Conservation (phyloP, 345 rosid genomes). For the Brassica carinata region DNA sequence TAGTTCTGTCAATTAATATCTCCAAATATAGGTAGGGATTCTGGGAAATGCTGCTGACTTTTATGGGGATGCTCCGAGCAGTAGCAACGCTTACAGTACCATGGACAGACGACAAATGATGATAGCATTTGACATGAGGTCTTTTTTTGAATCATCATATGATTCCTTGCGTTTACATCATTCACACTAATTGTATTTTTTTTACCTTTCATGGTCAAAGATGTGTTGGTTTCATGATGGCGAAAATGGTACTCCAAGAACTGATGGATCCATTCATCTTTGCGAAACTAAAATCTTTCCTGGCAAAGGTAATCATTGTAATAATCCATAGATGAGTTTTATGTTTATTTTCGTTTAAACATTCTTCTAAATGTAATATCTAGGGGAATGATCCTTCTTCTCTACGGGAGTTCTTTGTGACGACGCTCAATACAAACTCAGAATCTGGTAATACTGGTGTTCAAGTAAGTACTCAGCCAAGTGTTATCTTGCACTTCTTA, state of each 20-base stretch:
- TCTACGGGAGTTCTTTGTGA: slow-evolving; percentile 81
- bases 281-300: slow-evolving; percentile 74
- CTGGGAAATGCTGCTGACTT: slow-evolving; percentile 97
- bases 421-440: slow-evolving; percentile 58
- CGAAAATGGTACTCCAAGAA: slow-evolving; percentile 93
- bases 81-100: slow-evolving; percentile 49
- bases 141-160: slow-evolving; percentile 10
- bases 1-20: not conserved
- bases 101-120: slow-evolving; percentile 83
- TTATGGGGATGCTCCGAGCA: slow-evolving; percentile 57
- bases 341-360: not conserved
- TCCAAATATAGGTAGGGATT: slow-evolving; percentile 67
- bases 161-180: not conserved
- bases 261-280: slow-evolving; percentile 86
- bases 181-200: slow-evolving; percentile 19
- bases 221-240: slow-evolving; percentile 97
- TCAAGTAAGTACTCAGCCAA: slow-evolving; percentile 53
- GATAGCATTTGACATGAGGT: slow-evolving; percentile 99
- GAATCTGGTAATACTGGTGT: slow-evolving; percentile 75
- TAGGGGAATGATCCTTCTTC: slow-evolving; percentile 95
- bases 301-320: slow-evolving; percentile 58
- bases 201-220: slow-evolving; percentile 42
- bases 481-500: not conserved
- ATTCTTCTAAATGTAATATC: not conserved
- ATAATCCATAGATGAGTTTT: not conserved